phyloP scores from a whole-genome alignment of 305 asterid species.

The Fraxinus greggii region DNA sequence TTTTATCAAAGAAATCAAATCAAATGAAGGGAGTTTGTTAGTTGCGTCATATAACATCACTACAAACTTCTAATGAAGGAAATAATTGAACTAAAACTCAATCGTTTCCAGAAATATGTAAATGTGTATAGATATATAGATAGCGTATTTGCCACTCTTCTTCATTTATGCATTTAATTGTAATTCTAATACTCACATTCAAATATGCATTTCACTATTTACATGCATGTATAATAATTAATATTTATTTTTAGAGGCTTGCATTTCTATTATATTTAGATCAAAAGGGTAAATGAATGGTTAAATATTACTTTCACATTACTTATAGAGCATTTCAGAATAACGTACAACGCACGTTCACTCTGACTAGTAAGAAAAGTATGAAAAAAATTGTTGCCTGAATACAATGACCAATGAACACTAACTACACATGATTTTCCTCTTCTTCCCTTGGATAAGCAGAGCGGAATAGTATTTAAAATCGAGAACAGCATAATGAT shows the following conservation, averaged over 20 bases:
- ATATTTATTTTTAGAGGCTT: too few species aligned
- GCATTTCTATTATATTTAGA: too few species aligned
- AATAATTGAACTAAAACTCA: conserved; percentile 7
- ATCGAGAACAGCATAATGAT: not conserved
- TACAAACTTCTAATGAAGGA: conserved; percentile 7
- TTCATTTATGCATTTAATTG: too few species aligned
- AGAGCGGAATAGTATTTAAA: not conserved
- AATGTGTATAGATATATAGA: not conserved
- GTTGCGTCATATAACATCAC: not conserved
- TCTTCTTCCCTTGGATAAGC: not conserved
- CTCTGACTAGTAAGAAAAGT: too few species aligned
- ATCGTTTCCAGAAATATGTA: not conserved
- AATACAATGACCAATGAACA: not conserved
- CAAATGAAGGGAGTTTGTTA: not conserved
- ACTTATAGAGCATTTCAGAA: too few species aligned
- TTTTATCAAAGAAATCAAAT: conserved; percentile 14
- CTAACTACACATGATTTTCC: not conserved
- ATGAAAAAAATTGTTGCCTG: not conserved
- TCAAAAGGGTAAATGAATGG: too few species aligned
- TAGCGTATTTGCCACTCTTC: not conserved
- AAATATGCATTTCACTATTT: too few species aligned
- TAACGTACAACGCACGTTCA: too few species aligned
- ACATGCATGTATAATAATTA: too few species aligned
- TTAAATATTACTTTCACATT: too few species aligned
- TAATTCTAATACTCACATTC: too few species aligned